phyloP scores from a whole-genome alignment of 176 grass and related monocot genomes.

The Tillandsia fasciculata region DNA sequence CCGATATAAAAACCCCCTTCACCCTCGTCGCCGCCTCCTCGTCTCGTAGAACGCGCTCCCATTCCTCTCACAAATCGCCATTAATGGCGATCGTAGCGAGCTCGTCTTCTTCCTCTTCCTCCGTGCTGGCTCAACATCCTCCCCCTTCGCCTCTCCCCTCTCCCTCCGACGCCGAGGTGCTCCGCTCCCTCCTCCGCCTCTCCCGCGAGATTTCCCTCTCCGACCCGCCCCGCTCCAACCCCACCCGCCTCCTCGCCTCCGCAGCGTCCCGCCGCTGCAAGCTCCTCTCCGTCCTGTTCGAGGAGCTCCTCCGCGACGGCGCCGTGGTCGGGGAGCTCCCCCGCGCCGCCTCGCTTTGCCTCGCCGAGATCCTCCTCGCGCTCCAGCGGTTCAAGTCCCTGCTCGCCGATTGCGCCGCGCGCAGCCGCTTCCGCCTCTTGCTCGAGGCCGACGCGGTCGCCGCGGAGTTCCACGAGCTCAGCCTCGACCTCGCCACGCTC shows the following conservation, averaged over 20 bases:
- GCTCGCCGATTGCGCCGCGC: constrained; percentile 42
- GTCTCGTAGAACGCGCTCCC: not conserved
- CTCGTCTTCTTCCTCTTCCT: constrained; percentile 17
- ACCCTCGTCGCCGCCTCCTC: not conserved
- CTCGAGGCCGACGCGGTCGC: constrained; percentile 46
- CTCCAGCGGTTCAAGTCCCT: constrained; percentile 73
- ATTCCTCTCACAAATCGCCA: not conserved
- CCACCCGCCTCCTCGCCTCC: constrained; percentile 26
- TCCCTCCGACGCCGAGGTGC: constrained; percentile 53
- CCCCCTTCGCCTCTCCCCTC: constrained; percentile 31
- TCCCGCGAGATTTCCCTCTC: constrained; percentile 41
- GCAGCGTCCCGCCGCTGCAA: constrained; percentile 44
- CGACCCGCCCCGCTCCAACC: constrained; percentile 1
- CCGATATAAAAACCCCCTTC: constrained; percentile 26
- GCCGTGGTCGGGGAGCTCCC: constrained; percentile 16
- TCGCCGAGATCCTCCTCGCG: constrained; percentile 69
- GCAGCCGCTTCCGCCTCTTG: constrained; percentile 64
- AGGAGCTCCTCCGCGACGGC: constrained; percentile 42
- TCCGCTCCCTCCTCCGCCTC: constrained; percentile 53
- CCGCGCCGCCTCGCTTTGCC: constrained; percentile 66
- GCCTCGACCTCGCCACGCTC: constrained; percentile 65
- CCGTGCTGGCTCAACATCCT: constrained; percentile 19
- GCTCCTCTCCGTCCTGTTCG: constrained; percentile 56
- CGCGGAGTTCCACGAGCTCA: constrained; percentile 51
- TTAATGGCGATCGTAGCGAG: constrained; percentile 10